Base-by-base conservation (phyloP, 352 stramenopile species). In the Globisporangium parvum region DNA sequence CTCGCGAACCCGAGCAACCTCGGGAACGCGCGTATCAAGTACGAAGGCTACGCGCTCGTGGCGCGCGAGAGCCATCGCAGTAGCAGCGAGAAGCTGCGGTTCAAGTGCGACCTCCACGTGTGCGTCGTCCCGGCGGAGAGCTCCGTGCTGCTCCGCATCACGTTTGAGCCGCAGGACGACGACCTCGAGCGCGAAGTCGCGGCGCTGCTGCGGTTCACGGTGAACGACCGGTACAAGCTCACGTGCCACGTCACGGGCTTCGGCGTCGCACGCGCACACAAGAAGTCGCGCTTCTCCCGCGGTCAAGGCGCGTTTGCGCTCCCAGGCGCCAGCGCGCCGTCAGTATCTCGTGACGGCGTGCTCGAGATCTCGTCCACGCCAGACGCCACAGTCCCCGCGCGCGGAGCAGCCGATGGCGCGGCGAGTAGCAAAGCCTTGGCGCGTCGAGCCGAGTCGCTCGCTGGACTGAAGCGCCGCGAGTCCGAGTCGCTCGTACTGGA, bases 101-200 rank as follows among this genome's bases (percentile, higher is more conserved):
- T 91, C 59, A 86, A 82, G 46, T 91, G 80, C 55, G 80, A 91
- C 48, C 35, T 91, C 11, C 74, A 88, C 47, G 54, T 88, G 17
- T 88, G 80, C 56, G 77, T 88, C 1, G 71, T 93, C n/a, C 65
- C 80, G 9, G 66, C 78, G 0, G 63, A 84, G 1, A 70, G 77
- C 50, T 71, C 72, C 0, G 63, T 86, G 49, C 73, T 65, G 45
- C 61, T 93, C 15, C 60, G 75, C 21, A 71, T 93, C 11, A 87
- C 73, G 11, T 93, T 87, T 50, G 75, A 86, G 39, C 83, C 80
- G 6, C 53, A 63, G 4, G 33, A 60, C 1, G 46, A 54, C 1
- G 83, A 90, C 54, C 57, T 75, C 0, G 68, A 77, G 28, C 61
- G 63, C 8, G 66, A 74, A 10, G 57, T 88, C 0, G 59, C 59